Base-by-base conservation (phyloP, 371 early-diverging fungal species). In the Nematocida ausubeli region DNA sequence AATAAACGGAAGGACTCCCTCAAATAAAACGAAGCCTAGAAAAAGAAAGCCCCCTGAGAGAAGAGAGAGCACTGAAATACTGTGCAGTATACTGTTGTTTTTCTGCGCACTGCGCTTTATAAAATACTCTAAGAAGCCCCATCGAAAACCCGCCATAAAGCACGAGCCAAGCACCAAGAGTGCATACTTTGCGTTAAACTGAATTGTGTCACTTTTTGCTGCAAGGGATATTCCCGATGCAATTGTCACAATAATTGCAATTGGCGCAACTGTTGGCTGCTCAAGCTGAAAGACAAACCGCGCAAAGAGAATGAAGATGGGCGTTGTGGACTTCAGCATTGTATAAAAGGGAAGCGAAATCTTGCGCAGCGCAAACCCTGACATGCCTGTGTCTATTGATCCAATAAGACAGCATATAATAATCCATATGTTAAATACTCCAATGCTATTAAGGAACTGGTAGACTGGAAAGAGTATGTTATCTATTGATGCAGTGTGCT, bases 111-210 rank as follows among this genome's bases (percentile, higher is more conserved):
- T 66, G 62, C 81, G 81, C 26, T 81, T 66, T 55, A 85, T 66
- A 19, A 86, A 54, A 44, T 83, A 84, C 63, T 84, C 83, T 30
- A 86, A 65, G 79, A 84, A 84, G n/a, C 84, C 82, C 86, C 85
- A 84, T 49, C 84, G 65, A 47, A 86, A 82, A 4, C 86, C 85
- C 3, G 82, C 82, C 80, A 85, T 83, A 30, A 86, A 65, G 47
- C 81, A 83, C 3, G 83, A 73, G 4, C 65, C 30, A 4, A 73
- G 63, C 32, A 84, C 73, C 26, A 83, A 42, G 57, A 82, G 69
- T 0, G 70, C 81, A 7, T 69, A 39, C 19, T 42, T 39, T 7
- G 32, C 5, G 39, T 82, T 51, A 65, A 78, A 81, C 32, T 12
- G n/a, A 3, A 65, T 63, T 35, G 72, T 63, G 35, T 75, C 69